Percentiles rank a stretch among this genome's conserved stretches.
Evolutionary conservation across 176 grass and related monocot species (phyloP).

Genomic region (Oropetium thomaeum): DNA sequence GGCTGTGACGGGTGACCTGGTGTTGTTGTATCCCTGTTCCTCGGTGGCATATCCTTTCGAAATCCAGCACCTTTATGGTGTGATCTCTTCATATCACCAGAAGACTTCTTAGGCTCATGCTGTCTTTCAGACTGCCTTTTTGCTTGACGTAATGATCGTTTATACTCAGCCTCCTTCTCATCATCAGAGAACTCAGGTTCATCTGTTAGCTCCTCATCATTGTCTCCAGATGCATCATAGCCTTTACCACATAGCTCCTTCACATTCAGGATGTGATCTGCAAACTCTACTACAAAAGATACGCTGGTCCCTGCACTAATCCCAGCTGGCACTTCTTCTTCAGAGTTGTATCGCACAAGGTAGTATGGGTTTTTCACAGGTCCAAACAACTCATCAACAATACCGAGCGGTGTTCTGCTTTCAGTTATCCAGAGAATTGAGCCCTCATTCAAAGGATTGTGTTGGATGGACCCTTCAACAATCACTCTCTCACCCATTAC

Average conservation of each 20-base stretch:
- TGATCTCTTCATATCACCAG: constrained; percentile 45
- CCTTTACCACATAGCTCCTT: constrained; percentile 73
- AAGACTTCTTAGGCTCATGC: constrained; percentile 35
- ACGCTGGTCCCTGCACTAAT: constrained; percentile 62
- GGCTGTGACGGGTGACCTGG: constrained; percentile 1
- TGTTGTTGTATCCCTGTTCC: constrained; percentile 2
- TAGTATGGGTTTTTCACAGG: constrained; percentile 92
- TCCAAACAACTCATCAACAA: constrained; percentile 90
- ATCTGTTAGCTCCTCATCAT: constrained; percentile 52
- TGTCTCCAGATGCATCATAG: constrained; percentile 71
- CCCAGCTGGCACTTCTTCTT: constrained; percentile 58
- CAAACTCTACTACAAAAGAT: constrained; percentile 79
- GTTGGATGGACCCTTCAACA: constrained; percentile 77
- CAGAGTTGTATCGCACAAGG: constrained; percentile 72
- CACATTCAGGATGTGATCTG: constrained; percentile 68
- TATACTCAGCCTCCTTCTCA: constrained; percentile 87
- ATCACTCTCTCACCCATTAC: constrained; percentile 77
- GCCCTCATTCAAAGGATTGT: constrained; percentile 81
- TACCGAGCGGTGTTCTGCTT: constrained; percentile 60
- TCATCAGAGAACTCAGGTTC: constrained; percentile 93
- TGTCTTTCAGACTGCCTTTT: constrained; percentile 59
- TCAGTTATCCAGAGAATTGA: constrained; percentile 94
- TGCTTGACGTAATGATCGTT: constrained; percentile 40
- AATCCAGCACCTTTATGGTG: constrained; percentile 27
- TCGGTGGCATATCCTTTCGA: constrained; percentile 28